phyloP scores from a whole-genome alignment of 371 early-diverging fungal genomes.

The Actinomortierella ambigua region DNA sequence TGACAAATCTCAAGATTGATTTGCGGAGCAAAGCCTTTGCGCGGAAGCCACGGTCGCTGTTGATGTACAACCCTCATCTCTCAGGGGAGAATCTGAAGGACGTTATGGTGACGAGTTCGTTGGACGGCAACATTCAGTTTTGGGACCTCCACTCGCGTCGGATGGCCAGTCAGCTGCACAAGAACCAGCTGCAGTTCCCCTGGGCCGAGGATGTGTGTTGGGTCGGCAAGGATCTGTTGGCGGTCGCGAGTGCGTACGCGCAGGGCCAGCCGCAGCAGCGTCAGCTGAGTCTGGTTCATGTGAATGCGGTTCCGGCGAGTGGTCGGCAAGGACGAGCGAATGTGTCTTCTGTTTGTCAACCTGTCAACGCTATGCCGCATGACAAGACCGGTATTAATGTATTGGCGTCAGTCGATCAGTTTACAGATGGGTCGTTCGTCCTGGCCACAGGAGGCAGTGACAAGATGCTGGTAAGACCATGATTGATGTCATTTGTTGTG shows the following conservation, averaged over 20 bases:
- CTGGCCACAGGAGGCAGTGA: slow-evolving; percentile 30
- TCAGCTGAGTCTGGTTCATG: slow-evolving; percentile 27
- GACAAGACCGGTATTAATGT: too few species aligned
- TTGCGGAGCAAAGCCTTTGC: slow-evolving; percentile 20
- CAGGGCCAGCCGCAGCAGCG: slow-evolving; percentile 14
- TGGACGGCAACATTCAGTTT: slow-evolving; percentile 22
- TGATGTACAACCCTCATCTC: slow-evolving; percentile 11
- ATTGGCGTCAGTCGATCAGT: too few species aligned
- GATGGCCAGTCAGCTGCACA: slow-evolving; percentile 17
- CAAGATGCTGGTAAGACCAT: slow-evolving; percentile 24
- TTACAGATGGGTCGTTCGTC: too few species aligned
- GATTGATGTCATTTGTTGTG: too few species aligned
- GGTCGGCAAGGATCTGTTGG: slow-evolving; percentile 31
- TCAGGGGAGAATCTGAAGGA: slow-evolving; percentile 31
- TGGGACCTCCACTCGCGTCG: slow-evolving; percentile 29
- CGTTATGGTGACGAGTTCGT: slow-evolving; percentile 29
- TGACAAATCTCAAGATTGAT: slow-evolving; percentile 24
- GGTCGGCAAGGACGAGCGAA: too few species aligned
- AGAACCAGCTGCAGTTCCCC: slow-evolving; percentile 16
- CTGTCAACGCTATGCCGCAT: too few species aligned
- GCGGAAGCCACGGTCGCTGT: slow-evolving; percentile 31
- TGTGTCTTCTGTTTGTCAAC: too few species aligned
- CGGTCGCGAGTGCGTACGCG: slow-evolving; percentile 27
- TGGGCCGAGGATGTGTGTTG: slow-evolving; percentile 46
- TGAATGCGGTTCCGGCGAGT: not conserved